These are phyloP conservation scores for Exophiala spinifera DNA, from an alignment of 2,329 filamentous ascomycete species.

Conservation along the genomic window DNA sequence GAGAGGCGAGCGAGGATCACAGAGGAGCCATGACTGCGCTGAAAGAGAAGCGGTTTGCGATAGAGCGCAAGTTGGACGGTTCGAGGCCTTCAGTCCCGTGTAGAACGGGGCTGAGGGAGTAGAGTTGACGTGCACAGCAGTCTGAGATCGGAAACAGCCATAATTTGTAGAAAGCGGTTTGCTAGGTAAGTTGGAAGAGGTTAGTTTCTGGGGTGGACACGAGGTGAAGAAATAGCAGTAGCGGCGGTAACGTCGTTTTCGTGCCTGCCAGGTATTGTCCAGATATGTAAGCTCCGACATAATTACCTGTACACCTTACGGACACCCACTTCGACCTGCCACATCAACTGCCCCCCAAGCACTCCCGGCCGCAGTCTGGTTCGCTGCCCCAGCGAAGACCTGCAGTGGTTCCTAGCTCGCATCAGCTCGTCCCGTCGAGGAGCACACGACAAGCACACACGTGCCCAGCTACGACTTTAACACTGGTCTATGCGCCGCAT, in stretches of 20 bases:
- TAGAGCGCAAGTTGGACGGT: constrained; percentile 12
- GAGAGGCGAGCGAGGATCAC: constrained; percentile 22
- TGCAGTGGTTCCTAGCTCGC: constrained; percentile 15
- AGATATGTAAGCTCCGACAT: neutral
- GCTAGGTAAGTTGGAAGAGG: constrained; percentile 10
- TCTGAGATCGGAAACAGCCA: constrained; percentile 21
- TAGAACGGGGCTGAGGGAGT: constrained; percentile 40
- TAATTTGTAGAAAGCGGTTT: constrained; percentile 20
- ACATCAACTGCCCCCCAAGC: neutral
- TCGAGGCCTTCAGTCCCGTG: constrained; percentile 44
- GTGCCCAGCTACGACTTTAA: constrained; percentile 24
- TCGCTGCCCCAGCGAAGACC: constrained; percentile 5
- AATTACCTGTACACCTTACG: too few relatives aligned
- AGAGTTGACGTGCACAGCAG: constrained; percentile 25
- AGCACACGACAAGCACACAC: constrained; percentile 23
- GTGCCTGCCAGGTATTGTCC: too few relatives aligned
- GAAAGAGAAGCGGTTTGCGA: constrained; percentile 11
- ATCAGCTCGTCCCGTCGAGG: neutral
- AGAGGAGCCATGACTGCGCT: constrained; percentile 32
- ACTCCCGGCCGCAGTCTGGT: constrained; percentile 12
- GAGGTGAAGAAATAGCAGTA: constrained; percentile 10
- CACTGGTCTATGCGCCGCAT: constrained; percentile 22
- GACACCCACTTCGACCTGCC: neutral
- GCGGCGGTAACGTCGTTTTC: constrained; percentile 12
- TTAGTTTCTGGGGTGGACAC: constrained; percentile 16